phyloP scores from a whole-genome alignment of 2,329 filamentous ascomycete genomes.

The Penicillium expansum region DNA sequence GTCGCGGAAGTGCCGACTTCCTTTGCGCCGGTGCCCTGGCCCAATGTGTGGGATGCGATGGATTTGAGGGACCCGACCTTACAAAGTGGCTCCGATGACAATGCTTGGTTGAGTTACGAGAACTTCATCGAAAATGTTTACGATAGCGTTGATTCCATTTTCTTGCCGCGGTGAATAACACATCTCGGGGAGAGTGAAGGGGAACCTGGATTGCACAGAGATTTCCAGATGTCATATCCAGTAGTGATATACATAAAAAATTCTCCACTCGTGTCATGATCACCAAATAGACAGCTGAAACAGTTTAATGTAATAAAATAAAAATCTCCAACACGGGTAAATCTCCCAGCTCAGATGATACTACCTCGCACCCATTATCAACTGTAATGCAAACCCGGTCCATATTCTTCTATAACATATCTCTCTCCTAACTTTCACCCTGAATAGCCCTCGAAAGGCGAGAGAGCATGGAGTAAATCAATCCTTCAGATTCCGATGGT shows the following conservation, averaged over 20 bases:
- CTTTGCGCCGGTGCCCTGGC: conserved; percentile 14
- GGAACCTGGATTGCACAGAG: not conserved
- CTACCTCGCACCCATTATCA: not conserved
- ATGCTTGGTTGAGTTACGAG: conserved; percentile 30
- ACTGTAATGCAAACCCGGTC: not conserved
- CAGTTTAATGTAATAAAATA: too few relatives aligned
- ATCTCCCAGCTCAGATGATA: not conserved
- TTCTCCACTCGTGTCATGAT: not conserved
- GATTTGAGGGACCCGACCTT: conserved; percentile 15
- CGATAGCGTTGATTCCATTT: conserved; percentile 23
- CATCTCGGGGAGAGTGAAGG: not conserved
- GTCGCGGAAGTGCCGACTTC: not conserved
- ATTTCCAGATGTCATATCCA: not conserved
- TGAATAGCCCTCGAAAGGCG: not conserved
- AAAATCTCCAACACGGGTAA: not conserved
- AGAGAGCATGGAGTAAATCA: not conserved
- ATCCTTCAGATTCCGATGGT: not conserved
- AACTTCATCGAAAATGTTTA: conserved; percentile 30
- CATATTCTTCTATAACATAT: not conserved
- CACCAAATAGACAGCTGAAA: too few relatives aligned
- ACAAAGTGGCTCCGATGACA: conserved; percentile 12
- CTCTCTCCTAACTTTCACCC: not conserved
- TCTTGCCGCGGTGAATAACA: conserved; percentile 12
- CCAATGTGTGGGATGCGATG: conserved; percentile 28
- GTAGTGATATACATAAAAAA: not conserved